Percentiles rank a stretch among this genome's conserved stretches.
Evolutionary conservation across 176 grass and related monocot genomes (phyloP).

Genomic region (Ensete glaucum): DNA sequence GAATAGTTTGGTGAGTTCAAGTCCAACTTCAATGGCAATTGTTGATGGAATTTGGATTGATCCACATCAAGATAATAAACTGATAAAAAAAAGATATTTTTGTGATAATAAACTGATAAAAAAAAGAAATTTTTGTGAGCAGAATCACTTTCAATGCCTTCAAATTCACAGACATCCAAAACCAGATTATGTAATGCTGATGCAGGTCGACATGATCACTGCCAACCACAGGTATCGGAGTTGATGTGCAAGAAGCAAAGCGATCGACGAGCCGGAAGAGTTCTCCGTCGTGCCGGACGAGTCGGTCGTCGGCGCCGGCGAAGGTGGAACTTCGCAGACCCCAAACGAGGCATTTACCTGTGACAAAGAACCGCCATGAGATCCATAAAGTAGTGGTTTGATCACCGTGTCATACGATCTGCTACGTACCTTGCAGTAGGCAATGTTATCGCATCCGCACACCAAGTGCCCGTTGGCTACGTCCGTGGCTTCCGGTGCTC

Average conservation of each 20-base stretch:
- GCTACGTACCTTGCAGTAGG: constrained; percentile 44
- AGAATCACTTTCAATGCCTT: too few relatives aligned
- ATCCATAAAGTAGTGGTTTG: not conserved
- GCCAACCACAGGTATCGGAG: not conserved
- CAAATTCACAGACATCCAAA: too few relatives aligned
- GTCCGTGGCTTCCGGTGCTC: constrained; percentile 60
- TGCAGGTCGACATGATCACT: not conserved
- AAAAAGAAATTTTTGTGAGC: too few relatives aligned
- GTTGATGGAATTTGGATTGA: too few relatives aligned
- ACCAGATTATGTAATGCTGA: not conserved
- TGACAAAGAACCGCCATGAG: not conserved
- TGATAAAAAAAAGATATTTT: too few relatives aligned
- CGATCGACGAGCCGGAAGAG: not conserved
- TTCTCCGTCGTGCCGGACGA: not conserved
- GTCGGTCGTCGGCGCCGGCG: not conserved
- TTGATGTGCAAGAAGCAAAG: not conserved
- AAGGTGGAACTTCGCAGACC: not conserved
- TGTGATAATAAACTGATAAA: too few relatives aligned
- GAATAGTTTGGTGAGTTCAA: too few relatives aligned
- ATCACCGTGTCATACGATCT: not conserved
- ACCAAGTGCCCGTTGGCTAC: constrained; percentile 52
- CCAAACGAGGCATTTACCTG: not conserved
- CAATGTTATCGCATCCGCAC: constrained; percentile 55
- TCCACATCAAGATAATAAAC: too few relatives aligned
- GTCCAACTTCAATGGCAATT: too few relatives aligned